A percentile compares a stretch with the other conserved stretches of the same genome.
These are phyloP conservation scores for Cymbopogon flexuosus DNA, from an alignment of 202 grass and related monocot genomes.

Conservation along the genomic window DNA sequence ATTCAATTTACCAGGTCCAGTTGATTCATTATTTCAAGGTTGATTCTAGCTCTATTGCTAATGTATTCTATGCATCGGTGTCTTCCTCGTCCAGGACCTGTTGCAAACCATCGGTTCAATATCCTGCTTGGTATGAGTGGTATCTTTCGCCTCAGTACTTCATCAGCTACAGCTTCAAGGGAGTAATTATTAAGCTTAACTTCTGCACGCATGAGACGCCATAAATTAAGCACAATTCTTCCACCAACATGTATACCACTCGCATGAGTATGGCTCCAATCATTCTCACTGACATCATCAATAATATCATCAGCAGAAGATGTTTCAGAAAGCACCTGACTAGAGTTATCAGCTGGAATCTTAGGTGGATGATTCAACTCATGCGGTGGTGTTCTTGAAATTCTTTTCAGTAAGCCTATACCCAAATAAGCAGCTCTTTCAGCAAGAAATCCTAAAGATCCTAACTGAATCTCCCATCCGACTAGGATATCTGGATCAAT, in stretches of 20 bases:
- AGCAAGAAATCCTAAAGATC: slow-evolving; percentile 79
- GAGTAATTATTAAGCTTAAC: slow-evolving; percentile 89
- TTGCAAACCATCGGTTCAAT: slow-evolving; percentile 85
- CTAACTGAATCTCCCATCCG: slow-evolving; percentile 90
- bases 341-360: slow-evolving; percentile 45
- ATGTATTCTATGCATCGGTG: slow-evolving; percentile 63
- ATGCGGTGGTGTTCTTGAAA: slow-evolving; percentile 67
- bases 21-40: slow-evolving; percentile 86
- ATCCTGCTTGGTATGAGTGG: slow-evolving; percentile 68
- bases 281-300: slow-evolving; percentile 47
- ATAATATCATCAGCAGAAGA: slow-evolving; percentile 50
- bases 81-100: slow-evolving; percentile 64
- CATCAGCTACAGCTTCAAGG: slow-evolving; percentile 80
- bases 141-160: slow-evolving; percentile 83
- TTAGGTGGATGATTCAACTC: slow-evolving; percentile 49
- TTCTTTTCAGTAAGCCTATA: slow-evolving; percentile 76
- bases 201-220: slow-evolving; percentile 89
- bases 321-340: slow-evolving; percentile 45
- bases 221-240: slow-evolving; percentile 89
- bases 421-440: slow-evolving; percentile 83
- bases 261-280: slow-evolving; percentile 66
- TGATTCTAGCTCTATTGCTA: slow-evolving; percentile 56
- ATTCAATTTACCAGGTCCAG: slow-evolving; percentile 71
- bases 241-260: slow-evolving; percentile 89
- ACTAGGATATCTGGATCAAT: slow-evolving; percentile 86